Conservation (phyloP, 2,329 filamentous ascomycete genomes). For the Colletotrichum sojae region DNA sequence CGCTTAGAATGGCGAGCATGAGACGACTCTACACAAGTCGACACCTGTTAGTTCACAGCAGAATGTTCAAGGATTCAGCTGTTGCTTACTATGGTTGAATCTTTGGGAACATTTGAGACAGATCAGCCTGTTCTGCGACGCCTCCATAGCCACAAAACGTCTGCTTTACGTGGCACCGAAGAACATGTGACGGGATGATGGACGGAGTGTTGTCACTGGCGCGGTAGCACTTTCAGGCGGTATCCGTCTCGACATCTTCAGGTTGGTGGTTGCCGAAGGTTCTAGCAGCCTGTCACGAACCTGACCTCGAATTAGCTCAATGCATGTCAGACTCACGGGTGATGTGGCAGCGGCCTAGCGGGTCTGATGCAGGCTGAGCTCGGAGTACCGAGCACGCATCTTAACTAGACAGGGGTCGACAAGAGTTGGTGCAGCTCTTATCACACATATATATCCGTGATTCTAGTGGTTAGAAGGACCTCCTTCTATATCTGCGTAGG, state of each 20-base stretch:
- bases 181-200: no score
- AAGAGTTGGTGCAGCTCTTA: neutral
- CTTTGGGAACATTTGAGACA: neutral
- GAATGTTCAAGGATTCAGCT: no score
- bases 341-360: neutral
- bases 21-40: neutral
- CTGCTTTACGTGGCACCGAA: no score
- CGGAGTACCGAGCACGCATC: neutral
- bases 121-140: neutral
- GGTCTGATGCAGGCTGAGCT: neutral
- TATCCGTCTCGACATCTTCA: no score
- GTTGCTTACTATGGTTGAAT: neutral
- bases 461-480: no score
- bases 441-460: no score
- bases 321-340: neutral
- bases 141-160: neutral
- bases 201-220: no score
- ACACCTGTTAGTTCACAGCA: no score
- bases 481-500: no score
- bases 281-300: no score
- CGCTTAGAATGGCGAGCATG: conserved; percentile 3
- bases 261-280: no score
- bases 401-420: neutral
- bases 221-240: no score
- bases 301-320: neutral